phyloP scores from a whole-genome alignment of 805 yeast species.

The Priceomyces haplophilus region DNA sequence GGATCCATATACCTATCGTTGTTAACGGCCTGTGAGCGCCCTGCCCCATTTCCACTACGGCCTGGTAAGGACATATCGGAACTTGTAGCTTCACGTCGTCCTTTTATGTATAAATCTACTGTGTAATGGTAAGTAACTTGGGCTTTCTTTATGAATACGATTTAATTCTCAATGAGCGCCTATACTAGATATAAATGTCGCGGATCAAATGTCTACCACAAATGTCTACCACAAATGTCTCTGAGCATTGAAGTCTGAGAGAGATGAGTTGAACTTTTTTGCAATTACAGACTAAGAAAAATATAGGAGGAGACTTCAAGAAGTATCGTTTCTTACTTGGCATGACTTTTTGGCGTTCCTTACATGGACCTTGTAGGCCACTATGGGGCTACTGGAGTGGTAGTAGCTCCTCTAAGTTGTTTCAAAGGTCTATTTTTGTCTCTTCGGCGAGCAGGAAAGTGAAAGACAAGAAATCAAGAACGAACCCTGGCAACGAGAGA shows the following conservation, averaged over 20 bases:
- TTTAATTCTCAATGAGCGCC: slow-evolving; percentile 10
- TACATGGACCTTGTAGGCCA: not conserved
- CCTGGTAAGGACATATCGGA: slow-evolving; percentile 2
- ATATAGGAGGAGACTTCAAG: no score
- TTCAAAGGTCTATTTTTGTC: slow-evolving; percentile 8
- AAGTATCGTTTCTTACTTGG: not conserved
- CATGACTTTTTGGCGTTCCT: not conserved
- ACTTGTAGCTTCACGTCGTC: not conserved
- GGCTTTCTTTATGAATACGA: no score
- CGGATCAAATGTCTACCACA: not conserved
- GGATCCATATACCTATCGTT: slow-evolving; percentile 1
- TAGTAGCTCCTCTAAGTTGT: not conserved
- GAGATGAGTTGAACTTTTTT: not conserved
- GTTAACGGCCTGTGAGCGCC: not conserved
- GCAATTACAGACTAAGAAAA: not conserved
- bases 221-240: no score
- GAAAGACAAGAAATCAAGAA: slow-evolving; percentile 1
- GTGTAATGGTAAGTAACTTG: no score
- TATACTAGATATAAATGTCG: slow-evolving; percentile 13
- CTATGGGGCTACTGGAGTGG: not conserved
- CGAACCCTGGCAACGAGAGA: slow-evolving; percentile 2
- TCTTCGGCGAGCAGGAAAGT: slow-evolving; percentile 8
- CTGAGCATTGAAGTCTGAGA: no score
- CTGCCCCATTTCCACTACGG: slow-evolving; percentile 3
- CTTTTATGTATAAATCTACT: no score